Conservation (phyloP, 2,329 filamentous ascomycete species). For the Chaetomiaceae sp. region DNA sequence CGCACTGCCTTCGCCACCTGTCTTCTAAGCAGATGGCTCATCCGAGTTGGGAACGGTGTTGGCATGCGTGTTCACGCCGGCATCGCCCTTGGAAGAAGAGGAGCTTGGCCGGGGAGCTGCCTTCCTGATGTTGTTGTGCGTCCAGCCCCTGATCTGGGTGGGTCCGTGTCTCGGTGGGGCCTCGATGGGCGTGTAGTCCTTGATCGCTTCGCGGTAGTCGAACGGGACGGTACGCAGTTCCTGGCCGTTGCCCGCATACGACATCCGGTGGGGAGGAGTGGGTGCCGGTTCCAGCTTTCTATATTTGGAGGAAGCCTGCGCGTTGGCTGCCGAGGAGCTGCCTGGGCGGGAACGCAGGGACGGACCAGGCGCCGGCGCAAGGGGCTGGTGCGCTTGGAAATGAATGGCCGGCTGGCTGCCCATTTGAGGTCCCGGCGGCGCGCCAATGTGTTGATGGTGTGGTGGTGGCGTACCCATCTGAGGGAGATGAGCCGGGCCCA, state of each 20-base stretch:
- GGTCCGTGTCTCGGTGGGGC: conserved; percentile 52
- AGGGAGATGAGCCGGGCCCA: conserved; percentile 10
- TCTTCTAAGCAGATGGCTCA: conserved; percentile 9
- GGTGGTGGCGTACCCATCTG: conserved; percentile 21
- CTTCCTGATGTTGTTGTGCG: conserved; percentile 40
- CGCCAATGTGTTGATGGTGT: conserved; percentile 17
- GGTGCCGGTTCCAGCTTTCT: conserved; percentile 56
- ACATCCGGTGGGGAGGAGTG: conserved; percentile 46
- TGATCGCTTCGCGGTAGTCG: conserved; percentile 50
- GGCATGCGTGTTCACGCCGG: neutral
- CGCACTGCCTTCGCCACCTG: neutral
- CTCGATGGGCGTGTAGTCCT: conserved; percentile 52
- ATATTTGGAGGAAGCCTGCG: conserved; percentile 39
- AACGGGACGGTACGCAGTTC: conserved; percentile 57
- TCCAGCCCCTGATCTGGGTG: conserved; percentile 55
- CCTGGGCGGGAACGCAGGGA: conserved; percentile 30
- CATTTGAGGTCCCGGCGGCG: conserved; percentile 5
- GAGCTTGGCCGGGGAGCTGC: conserved; percentile 15
- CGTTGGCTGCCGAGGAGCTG: conserved; percentile 27
- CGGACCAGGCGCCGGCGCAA: conserved; percentile 26
- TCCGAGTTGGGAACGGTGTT: neutral
- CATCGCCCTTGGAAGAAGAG: neutral
- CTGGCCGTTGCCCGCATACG: conserved; percentile 41
- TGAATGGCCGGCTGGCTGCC: conserved; percentile 12
- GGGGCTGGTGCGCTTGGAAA: conserved; percentile 9